phyloP scores from a whole-genome alignment of 495 filamentous ascomycete species.

The Aspergillus bridgeri region DNA sequence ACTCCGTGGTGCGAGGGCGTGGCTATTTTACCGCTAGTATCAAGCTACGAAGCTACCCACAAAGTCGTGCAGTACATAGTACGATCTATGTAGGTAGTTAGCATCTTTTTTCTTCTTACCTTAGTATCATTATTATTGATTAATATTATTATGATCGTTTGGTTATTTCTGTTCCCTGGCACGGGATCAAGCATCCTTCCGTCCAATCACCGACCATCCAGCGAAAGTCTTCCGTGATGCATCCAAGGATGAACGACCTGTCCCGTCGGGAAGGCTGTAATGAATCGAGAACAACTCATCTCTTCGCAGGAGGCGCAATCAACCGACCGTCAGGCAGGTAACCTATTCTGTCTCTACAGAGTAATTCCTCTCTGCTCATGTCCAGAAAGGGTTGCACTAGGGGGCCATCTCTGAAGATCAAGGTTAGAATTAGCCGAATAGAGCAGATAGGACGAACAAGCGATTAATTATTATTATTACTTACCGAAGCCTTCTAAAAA shows the following conservation, averaged over 20 bases:
- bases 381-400: too few species aligned
- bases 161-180: neutral
- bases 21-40: neutral
- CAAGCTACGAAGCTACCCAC: constrained; percentile 5
- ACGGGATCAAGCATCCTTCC: constrained; percentile 3
- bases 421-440: neutral
- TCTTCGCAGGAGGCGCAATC: neutral
- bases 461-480: too few species aligned
- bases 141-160: neutral
- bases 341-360: too few species aligned
- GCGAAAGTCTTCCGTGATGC: constrained; percentile 20
- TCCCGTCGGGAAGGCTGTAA: constrained; percentile 5
- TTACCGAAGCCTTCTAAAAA: too few species aligned
- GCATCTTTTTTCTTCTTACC: neutral
- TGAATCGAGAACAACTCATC: constrained; percentile 22
- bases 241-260: constrained; percentile 23
- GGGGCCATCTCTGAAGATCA: too few species aligned
- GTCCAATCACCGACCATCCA: constrained; percentile 18
- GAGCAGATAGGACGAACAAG: neutral
- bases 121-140: too few species aligned
- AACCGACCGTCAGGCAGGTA: neutral
- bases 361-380: too few species aligned
- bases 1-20: too few species aligned
- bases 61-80: constrained; percentile 22
- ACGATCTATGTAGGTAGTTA: too few species aligned